phyloP scores from a whole-genome alignment of 352 stramenopile species.

The Achlya hypogyna region DNA sequence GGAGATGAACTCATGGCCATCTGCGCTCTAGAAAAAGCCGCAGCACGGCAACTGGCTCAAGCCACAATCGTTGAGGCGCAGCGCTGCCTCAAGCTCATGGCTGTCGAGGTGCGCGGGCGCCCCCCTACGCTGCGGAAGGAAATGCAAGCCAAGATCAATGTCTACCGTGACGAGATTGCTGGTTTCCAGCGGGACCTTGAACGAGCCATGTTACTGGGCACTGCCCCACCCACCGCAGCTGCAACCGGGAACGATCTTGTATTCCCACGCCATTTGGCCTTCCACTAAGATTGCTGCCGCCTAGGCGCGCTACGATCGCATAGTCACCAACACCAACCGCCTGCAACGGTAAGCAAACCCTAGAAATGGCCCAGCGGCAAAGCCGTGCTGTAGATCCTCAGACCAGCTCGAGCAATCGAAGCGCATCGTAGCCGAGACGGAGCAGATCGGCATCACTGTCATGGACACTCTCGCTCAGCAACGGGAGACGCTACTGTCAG shows the following conservation, averaged over 20 bases:
- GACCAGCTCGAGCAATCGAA: constrained; percentile 50
- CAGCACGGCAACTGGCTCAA: constrained; percentile 44
- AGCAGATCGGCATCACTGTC: constrained; percentile 60
- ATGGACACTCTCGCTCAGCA: constrained; percentile 60
- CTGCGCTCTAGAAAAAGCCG: constrained; percentile 27
- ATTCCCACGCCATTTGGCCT: neutral
- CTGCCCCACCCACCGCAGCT: constrained; percentile 25
- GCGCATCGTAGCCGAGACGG: constrained; percentile 52
- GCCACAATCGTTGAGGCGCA: constrained; percentile 60
- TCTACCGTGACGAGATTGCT: constrained; percentile 63
- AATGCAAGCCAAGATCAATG: constrained; percentile 69
- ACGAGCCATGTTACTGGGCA: constrained; percentile 55
- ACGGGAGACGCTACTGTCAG: constrained; percentile 47
- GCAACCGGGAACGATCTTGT: neutral
- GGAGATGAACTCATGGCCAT: constrained; percentile 4
- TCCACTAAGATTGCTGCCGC: neutral
- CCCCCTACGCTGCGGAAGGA: constrained; percentile 45
- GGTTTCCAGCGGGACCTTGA: constrained; percentile 60
- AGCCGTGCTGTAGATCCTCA: constrained; percentile 32
- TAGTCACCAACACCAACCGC: constrained; percentile 55
- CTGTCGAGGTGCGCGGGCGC: constrained; percentile 57
- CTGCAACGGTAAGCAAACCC: constrained; percentile 33
- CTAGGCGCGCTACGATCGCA: constrained; percentile 51
- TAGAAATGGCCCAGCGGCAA: neutral
- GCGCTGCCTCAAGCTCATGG: constrained; percentile 75